Conservation (phyloP, 1,284 basidiomycete species). For the Schizophyllum amplum region DNA sequence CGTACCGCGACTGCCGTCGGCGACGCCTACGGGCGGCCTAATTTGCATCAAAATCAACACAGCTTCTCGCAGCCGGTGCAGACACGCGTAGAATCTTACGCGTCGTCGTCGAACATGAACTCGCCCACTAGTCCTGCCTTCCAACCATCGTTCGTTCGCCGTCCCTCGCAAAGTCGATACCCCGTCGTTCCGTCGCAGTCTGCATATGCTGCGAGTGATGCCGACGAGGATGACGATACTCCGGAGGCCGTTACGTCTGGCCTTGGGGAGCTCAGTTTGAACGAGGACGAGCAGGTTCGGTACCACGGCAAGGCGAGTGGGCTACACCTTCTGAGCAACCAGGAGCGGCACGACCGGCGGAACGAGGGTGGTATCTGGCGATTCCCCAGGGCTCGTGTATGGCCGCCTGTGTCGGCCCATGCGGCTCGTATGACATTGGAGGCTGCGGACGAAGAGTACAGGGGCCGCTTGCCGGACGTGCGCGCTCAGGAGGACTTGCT, state of each 20-base stretch:
- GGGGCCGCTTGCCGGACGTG: slow-evolving; percentile 40
- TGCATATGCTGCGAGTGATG: slow-evolving; percentile 6
- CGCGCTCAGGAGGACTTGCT: slow-evolving; percentile 61
- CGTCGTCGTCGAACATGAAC: not conserved
- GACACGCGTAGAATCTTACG: not conserved
- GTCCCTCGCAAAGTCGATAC: not conserved
- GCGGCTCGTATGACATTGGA: slow-evolving; percentile 16
- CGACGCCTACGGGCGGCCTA: not conserved
- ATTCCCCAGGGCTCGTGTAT: slow-evolving; percentile 76
- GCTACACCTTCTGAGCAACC: slow-evolving; percentile 63
- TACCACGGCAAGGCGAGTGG: slow-evolving; percentile 79
- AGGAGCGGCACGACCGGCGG: slow-evolving; percentile 50
- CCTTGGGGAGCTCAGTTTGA: slow-evolving; percentile 75
- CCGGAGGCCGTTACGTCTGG: slow-evolving; percentile 46
- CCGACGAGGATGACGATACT: slow-evolving; percentile 28
- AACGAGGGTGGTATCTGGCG: slow-evolving; percentile 79
- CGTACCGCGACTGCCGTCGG: not conserved
- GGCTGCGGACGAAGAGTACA: slow-evolving; percentile 29
- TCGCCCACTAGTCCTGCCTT: not conserved
- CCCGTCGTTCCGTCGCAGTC: not conserved
- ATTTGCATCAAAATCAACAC: not conserved
- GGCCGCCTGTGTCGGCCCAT: slow-evolving; percentile 56
- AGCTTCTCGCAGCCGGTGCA: not conserved
- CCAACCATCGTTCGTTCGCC: not conserved
- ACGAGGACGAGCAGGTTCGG: slow-evolving; percentile 75